phyloP scores from a whole-genome alignment of 2,329 filamentous ascomycete genomes.

The Fonsecaea multimorphosa region DNA sequence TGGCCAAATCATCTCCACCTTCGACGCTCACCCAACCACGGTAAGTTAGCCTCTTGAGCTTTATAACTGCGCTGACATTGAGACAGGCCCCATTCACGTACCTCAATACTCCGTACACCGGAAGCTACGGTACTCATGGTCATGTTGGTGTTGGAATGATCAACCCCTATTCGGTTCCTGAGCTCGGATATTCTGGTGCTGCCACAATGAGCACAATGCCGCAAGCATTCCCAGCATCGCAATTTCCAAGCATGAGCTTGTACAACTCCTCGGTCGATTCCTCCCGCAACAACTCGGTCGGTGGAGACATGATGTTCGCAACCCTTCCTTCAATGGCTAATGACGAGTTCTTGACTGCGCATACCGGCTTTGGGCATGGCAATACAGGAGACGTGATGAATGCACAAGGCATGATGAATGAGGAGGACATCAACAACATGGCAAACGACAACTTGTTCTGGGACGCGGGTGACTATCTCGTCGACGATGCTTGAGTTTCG shows the following conservation, averaged over 20 bases:
- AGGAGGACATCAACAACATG: no score
- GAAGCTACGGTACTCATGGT: neutral
- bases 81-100: neutral
- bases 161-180: neutral
- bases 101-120: neutral
- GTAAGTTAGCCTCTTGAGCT: neutral
- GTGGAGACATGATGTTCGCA: slow-evolving; percentile 4
- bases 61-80: neutral
- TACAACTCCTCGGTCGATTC: slow-evolving; percentile 4
- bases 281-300: slow-evolving; percentile 21
- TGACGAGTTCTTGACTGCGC: slow-evolving; percentile 7
- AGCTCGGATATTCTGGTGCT: slow-evolving; percentile 9
- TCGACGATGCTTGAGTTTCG: slow-evolving; percentile 3
- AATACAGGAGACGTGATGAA: slow-evolving; percentile 4
- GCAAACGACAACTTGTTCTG: slow-evolving; percentile 12
- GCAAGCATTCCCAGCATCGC: slow-evolving; percentile 3
- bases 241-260: slow-evolving; percentile 3
- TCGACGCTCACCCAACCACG: neutral
- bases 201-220: slow-evolving; percentile 8
- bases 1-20: slow-evolving; percentile 5
- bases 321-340: slow-evolving; percentile 20
- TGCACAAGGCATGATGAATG: slow-evolving; percentile 3
- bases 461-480: neutral
- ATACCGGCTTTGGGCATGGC: neutral
- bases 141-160: neutral